These are phyloP conservation scores for Hypholoma sublateritium DNA, from an alignment of 768 basidiomycete species.

Conservation along the genomic window DNA sequence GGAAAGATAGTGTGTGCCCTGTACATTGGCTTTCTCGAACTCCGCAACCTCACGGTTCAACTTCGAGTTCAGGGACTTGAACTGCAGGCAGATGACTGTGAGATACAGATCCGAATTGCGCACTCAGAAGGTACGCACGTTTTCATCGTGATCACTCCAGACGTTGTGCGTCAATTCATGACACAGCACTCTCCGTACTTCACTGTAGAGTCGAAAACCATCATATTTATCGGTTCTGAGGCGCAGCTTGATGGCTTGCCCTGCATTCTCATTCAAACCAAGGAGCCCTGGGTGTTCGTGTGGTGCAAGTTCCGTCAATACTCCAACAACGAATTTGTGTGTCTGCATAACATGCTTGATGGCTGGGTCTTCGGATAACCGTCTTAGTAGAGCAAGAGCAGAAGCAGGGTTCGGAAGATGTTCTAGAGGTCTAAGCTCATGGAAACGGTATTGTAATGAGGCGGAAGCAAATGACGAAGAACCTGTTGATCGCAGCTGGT, in stretches of 20 bases:
- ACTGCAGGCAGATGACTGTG: conserved; percentile 36
- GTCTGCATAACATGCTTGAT: conserved; percentile 69
- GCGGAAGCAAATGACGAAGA: conserved; percentile 29
- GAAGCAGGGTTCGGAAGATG: conserved; percentile 65
- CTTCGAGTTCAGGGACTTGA: conserved; percentile 73
- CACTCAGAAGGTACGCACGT: conserved; percentile 44
- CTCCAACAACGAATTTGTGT: conserved; percentile 66
- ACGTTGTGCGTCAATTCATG: conserved; percentile 80
- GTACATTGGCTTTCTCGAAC: conserved; percentile 53
- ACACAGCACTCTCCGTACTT: conserved; percentile 67
- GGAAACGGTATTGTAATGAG: conserved; percentile 57
- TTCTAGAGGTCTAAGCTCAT: conserved; percentile 56
- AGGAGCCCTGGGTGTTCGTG: conserved; percentile 71
- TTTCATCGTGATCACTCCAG: conserved; percentile 70
- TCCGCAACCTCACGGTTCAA: conserved; percentile 72
- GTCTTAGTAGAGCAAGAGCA: conserved; percentile 53
- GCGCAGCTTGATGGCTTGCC: conserved; percentile 65
- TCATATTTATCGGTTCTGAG: conserved; percentile 71
- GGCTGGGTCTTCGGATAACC: conserved; percentile 68
- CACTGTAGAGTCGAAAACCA: conserved; percentile 66
- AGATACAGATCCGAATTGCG: no score
- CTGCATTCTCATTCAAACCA: conserved; percentile 65
- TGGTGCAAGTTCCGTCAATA: conserved; percentile 77
- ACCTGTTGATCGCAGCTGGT: conserved; percentile 59
- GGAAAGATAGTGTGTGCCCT: conserved; percentile 55